These are phyloP conservation scores for Mortierella sp. DNA, from an alignment of 371 early-diverging fungal species.

Conservation along the genomic window DNA sequence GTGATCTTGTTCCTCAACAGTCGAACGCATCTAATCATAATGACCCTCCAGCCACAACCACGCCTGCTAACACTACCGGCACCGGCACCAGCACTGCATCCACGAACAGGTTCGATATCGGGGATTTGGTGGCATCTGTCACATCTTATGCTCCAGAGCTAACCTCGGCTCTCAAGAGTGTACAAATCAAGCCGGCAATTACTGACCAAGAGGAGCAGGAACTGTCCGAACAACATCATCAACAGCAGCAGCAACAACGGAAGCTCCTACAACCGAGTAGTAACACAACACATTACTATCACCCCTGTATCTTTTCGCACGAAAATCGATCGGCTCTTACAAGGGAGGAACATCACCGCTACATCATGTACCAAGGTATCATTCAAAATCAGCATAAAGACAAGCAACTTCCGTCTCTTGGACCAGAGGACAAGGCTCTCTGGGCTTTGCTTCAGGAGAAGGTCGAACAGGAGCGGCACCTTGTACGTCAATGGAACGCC, in stretches of 20 bases:
- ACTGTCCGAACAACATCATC: constrained; percentile 8
- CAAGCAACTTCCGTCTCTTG: constrained; percentile 6
- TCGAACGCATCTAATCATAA: background rate
- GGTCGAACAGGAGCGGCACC: constrained; percentile 35
- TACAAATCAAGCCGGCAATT: background rate
- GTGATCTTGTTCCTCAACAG: background rate
- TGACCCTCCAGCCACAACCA: too few species aligned
- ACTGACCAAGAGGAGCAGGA: background rate
- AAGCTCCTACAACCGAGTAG: constrained; percentile 4
- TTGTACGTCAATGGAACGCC: constrained; percentile 40
- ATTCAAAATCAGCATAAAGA: constrained; percentile 11
- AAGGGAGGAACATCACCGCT: constrained; percentile 41
- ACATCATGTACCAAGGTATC: constrained; percentile 31
- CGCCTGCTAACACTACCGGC: background rate
- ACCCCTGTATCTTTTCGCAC: constrained; percentile 40
- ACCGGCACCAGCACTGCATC: background rate
- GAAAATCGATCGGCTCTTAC: constrained; percentile 36
- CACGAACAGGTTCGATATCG: constrained; percentile 20
- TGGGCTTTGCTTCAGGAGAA: constrained; percentile 32
- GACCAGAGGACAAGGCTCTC: constrained; percentile 22
- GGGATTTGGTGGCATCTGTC: constrained; percentile 43
- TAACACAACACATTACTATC: constrained; percentile 6
- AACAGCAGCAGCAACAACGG: constrained; percentile 10
- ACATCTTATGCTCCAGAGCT: constrained; percentile 31
- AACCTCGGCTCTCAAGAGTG: constrained; percentile 15